Percentiles rank a stretch among this genome's conserved stretches.
These are phyloP conservation scores for Porcisia hertigi DNA, from an alignment of 208 protist species.

Conservation along the genomic window DNA sequence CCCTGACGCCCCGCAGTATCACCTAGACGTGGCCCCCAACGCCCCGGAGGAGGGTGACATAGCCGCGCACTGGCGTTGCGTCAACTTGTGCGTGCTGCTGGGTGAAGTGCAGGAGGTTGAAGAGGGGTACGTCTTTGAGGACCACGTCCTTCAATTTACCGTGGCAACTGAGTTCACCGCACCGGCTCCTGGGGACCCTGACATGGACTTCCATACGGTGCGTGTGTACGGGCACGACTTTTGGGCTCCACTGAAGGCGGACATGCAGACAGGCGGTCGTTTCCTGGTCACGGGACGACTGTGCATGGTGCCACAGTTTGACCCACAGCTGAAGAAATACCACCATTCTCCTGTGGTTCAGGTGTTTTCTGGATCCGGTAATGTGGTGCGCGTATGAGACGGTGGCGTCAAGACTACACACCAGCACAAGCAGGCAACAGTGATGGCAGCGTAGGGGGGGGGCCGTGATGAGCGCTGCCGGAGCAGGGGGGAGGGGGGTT, in stretches of 20 bases:
- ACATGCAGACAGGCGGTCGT: conserved; percentile 43
- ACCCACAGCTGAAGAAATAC: conserved; percentile 74
- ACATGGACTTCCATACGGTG: conserved; percentile 88
- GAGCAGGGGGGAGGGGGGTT: not conserved
- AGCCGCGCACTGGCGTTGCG: conserved; percentile 83
- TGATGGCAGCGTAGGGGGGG: not conserved
- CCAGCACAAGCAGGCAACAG: not conserved
- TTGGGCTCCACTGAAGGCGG: conserved; percentile 44
- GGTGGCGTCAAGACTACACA: not conserved
- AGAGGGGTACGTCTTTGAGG: conserved; percentile 85
- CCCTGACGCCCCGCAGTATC: conserved; percentile 74
- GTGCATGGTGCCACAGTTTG: conserved; percentile 88
- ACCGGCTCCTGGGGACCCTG: conserved; percentile 78
- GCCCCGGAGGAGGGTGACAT: conserved; percentile 86
- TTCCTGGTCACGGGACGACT: conserved; percentile 75
- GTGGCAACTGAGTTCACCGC: conserved; percentile 79
- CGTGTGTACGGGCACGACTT: conserved; percentile 66
- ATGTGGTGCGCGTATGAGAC: conserved; percentile 19
- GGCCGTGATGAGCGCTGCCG: not conserved
- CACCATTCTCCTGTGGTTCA: conserved; percentile 90
- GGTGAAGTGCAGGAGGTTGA: conserved; percentile 79
- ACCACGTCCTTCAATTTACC: conserved; percentile 87
- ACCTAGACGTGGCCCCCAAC: conserved; percentile 85
- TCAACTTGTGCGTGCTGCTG: conserved; percentile 81
- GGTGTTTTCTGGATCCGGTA: conserved; percentile 63